Percentiles rank a stretch among this genome's conserved stretches.
Conservation (phyloP, 2,329 filamentous ascomycete species). For the Colletotrichum caudatum region DNA sequence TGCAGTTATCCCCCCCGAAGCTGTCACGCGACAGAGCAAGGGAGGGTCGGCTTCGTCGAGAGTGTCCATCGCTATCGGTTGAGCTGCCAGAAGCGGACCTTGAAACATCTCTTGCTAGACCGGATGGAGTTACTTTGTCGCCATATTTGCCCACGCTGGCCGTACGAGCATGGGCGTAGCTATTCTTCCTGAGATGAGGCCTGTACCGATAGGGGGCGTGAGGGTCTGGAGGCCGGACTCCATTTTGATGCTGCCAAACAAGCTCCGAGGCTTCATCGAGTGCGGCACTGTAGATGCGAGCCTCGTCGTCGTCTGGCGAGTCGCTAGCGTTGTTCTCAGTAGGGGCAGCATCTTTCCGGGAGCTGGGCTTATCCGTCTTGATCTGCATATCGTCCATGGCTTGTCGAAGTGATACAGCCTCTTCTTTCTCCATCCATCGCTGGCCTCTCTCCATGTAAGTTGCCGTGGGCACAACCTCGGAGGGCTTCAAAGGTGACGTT, state of each 20-base stretch:
- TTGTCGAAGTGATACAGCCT: slow-evolving; percentile 75
- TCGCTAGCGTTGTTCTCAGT: slow-evolving; percentile 27
- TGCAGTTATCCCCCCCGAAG: slow-evolving; percentile 13
- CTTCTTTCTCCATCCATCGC: slow-evolving; percentile 85
- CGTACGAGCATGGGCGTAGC: slow-evolving; percentile 75
- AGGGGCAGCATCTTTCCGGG: slow-evolving; percentile 39
- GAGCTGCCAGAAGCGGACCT: slow-evolving; percentile 67
- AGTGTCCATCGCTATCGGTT: slow-evolving; percentile 59
- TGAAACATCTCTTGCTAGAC: slow-evolving; percentile 58
- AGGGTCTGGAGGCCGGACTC: slow-evolving; percentile 62
- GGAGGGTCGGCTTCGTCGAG: slow-evolving; percentile 50
- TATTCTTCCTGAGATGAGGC: slow-evolving; percentile 76
- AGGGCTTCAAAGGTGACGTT: slow-evolving; percentile 63
- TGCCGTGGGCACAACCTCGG: slow-evolving; percentile 72
- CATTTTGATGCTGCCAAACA: slow-evolving; percentile 80
- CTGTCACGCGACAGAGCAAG: slow-evolving; percentile 33
- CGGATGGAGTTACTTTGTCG: slow-evolving; percentile 59
- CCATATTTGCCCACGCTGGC: slow-evolving; percentile 67
- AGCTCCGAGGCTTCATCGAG: slow-evolving; percentile 83
- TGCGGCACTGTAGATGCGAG: slow-evolving; percentile 75
- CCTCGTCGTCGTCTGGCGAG: slow-evolving; percentile 68
- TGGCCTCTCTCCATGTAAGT: slow-evolving; percentile 80
- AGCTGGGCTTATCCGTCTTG: slow-evolving; percentile 48
- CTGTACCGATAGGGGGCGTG: slow-evolving; percentile 76
- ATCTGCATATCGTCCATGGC: slow-evolving; percentile 81